A percentile compares a stretch with the other conserved stretches of the same genome.
phyloP scores from a whole-genome alignment of 371 early-diverging fungal genomes.

The Mucor indicus region DNA sequence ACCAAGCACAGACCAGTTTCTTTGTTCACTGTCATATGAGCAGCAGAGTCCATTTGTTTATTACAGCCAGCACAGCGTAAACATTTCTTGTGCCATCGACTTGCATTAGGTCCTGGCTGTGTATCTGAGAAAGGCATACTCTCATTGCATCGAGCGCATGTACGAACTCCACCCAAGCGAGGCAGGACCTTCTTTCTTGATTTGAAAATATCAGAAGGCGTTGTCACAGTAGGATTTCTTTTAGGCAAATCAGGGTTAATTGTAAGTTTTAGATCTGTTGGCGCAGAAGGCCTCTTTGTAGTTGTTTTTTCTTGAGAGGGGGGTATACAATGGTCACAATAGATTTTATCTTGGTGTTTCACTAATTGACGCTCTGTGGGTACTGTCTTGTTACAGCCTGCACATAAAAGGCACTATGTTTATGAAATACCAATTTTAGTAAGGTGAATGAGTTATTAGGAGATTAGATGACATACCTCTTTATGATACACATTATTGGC shows the following conservation, averaged over 20 bases:
- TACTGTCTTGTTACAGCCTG: constrained; percentile 38
- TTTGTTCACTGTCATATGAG: constrained; percentile 32
- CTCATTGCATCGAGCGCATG: constrained; percentile 48
- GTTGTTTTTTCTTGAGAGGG: neutral
- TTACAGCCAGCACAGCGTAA: constrained; percentile 46
- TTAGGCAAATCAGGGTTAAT: neutral
- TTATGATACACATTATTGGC: constrained; percentile 21
- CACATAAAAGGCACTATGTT: constrained; percentile 49
- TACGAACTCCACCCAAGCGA: constrained; percentile 45
- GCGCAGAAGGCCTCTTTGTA: neutral
- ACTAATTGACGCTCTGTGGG: constrained; percentile 55
- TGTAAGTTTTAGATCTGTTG: neutral
- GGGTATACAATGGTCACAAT: constrained; percentile 55
- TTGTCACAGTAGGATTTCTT: constrained; percentile 4
- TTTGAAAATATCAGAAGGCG: constrained; percentile 18
- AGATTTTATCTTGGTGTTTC: constrained; percentile 51
- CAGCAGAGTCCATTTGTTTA: constrained; percentile 54
- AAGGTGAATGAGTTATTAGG: no score
- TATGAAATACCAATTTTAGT: no score
- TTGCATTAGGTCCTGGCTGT: constrained; percentile 49
- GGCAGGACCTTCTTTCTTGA: constrained; percentile 31
- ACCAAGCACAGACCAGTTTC: constrained; percentile 30
- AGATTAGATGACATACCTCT: no score
- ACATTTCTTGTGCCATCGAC: constrained; percentile 56
- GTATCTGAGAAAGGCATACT: constrained; percentile 49